Base-by-base conservation (phyloP, 805 yeast genomes). In the Maudiozyma turicensis region DNA sequence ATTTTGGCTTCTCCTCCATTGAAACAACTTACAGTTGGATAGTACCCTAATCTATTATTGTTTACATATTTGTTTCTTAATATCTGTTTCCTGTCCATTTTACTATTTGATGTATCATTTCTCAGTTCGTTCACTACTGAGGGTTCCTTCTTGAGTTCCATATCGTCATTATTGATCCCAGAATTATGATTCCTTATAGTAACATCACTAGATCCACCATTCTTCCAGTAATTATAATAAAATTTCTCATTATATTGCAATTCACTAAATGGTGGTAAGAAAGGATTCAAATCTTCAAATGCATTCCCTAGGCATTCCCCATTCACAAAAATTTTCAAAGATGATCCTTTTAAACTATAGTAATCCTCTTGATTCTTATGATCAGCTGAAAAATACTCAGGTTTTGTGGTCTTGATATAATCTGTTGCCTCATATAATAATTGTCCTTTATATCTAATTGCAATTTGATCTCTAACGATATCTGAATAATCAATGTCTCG, bases 1-100 rank as follows among this genome's bases (percentile, higher is more conserved):
- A 91, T 64, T 51, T 76, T 71, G 5, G 86, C 95, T 8, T 76
- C 69, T 0, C 98, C 98, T 2, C 84, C 84, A 54, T 79, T 80
- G 61, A 79, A 93, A 29, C 84, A 85, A 48, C 95, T 85, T 34
- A 87, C 73, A 70, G 89, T 86, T 1, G 99, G 98, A 66, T 82
- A 93, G 63, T 93, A 93, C 0, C 98, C 99, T 48, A 88, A 67
- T 41, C 79, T 70, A 0, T 95, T 95, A 61, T 93, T 96, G 62
- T 93, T 95, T 11, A 58, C 78, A 59, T 69, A 54, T 66, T 70
- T 65, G 49, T 65, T 67, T 40, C 64, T 56, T 32, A 65, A 48
- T 4, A 65, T 42, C 3, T 49, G 35, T 20, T 20, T 20, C 26
- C 5, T 11, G 26, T 20, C 26, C 26, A 20, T 20, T 20, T 20